Percentiles rank a stretch among this genome's conserved stretches.
Conservation (phyloP, 371 early-diverging fungal species). For the Syncephalastrum sp. region DNA sequence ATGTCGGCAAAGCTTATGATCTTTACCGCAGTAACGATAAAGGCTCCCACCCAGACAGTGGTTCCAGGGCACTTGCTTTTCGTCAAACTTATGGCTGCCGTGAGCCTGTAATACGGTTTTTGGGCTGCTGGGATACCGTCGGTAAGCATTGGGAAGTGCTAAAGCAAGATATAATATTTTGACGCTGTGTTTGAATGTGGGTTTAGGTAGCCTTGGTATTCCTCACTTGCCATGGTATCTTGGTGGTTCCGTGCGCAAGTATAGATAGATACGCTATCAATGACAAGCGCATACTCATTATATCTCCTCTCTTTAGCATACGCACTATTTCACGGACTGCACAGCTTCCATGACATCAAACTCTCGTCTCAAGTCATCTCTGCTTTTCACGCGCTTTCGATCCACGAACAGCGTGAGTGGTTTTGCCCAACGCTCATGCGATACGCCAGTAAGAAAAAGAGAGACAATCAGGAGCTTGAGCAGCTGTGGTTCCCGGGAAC, state of each 20-base stretch:
- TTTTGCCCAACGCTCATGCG: conserved; percentile 33
- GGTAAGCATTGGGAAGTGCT: conserved; percentile 9
- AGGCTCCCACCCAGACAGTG: conserved; percentile 9
- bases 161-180: no score
- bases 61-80: conserved; percentile 13
- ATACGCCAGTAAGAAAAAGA: conserved; percentile 9
- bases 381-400: conserved; percentile 39
- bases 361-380: conserved; percentile 27
- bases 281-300: background rate
- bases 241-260: conserved; percentile 35
- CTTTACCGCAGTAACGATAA: conserved; percentile 21
- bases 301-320: background rate
- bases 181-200: background rate
- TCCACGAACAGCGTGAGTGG: conserved; percentile 45
- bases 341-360: conserved; percentile 35
- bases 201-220: conserved; percentile 26
- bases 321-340: conserved; percentile 25
- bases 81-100: conserved; percentile 18
- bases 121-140: conserved; percentile 44
- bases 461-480: conserved; percentile 22
- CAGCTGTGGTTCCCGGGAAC: conserved; percentile 45
- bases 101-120: conserved; percentile 27
- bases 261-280: background rate
- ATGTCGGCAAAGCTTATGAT: conserved; percentile 19
- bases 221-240: conserved; percentile 40